Evolutionary conservation across 1,284 basidiomycete genomes (phyloP).

Genomic region (Boletus holoroseus): DNA sequence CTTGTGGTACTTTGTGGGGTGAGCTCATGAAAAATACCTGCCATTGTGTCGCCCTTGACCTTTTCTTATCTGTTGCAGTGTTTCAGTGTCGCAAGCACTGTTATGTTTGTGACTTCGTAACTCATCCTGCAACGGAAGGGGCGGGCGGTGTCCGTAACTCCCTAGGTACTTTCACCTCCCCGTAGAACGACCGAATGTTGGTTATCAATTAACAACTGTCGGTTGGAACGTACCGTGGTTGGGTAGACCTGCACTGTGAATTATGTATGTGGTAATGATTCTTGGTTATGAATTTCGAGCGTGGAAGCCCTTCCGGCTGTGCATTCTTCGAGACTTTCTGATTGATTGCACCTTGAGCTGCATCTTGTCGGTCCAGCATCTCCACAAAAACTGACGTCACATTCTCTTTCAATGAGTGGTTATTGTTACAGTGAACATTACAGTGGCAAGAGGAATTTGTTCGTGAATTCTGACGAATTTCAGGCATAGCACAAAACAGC

Average conservation of each 20-base stretch:
- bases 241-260: not conserved
- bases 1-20: slow-evolving; percentile 30
- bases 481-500: slow-evolving; percentile 39
- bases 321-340: not conserved
- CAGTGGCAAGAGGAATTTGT: not conserved
- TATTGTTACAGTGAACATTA: slow-evolving; percentile 10
- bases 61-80: slow-evolving; percentile 6
- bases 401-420: slow-evolving; percentile 1
- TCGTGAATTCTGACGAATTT: not conserved
- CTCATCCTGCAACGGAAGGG: not conserved
- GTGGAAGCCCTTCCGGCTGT: not conserved
- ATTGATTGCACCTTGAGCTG: not conserved
- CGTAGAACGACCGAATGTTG: not conserved
- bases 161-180: not conserved
- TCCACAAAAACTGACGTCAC: slow-evolving; percentile 1
- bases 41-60: slow-evolving; percentile 4
- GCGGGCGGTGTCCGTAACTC: not conserved
- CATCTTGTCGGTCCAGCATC: not conserved
- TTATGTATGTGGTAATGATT: not conserved
- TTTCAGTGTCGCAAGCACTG: slow-evolving; percentile 9
- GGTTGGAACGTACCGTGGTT: not conserved
- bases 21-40: slow-evolving; percentile 1
- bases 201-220: not conserved
- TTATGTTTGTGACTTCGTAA: slow-evolving; percentile 8
- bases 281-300: not conserved